These are phyloP conservation scores for Phytophthora sojae DNA, from an alignment of 352 stramenopile species.

Conservation along the genomic window DNA sequence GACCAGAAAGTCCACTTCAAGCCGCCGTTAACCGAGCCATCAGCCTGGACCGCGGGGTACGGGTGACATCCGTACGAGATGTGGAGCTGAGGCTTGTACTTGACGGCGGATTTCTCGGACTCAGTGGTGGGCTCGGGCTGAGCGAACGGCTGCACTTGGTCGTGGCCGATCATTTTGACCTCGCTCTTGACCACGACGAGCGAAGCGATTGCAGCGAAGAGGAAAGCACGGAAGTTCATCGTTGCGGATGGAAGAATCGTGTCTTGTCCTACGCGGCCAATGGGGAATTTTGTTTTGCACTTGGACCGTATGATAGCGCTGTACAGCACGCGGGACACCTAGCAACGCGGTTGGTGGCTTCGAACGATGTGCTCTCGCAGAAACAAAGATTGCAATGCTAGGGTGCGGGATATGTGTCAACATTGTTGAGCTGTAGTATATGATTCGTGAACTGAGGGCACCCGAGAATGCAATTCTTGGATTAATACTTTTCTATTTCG, in stretches of 20 bases:
- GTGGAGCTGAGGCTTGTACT: slow-evolving; percentile 30
- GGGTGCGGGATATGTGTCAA: too few relatives aligned
- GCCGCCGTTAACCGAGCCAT: slow-evolving; percentile 35
- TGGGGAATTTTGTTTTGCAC: not conserved
- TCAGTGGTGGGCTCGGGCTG: slow-evolving; percentile 11
- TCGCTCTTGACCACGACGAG: not conserved
- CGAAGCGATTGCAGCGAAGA: slow-evolving; percentile 16
- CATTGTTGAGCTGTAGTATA: too few relatives aligned
- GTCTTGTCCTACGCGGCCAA: not conserved
- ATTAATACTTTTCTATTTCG: too few relatives aligned
- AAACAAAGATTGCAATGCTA: too few relatives aligned
- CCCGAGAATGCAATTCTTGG: too few relatives aligned
- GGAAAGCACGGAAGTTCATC: slow-evolving; percentile 27
- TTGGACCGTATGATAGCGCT: too few relatives aligned
- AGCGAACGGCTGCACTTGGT: slow-evolving; percentile 19
- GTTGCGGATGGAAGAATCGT: not conserved
- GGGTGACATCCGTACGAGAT: slow-evolving; percentile 43
- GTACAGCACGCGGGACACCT: too few relatives aligned
- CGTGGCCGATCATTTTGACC: slow-evolving; percentile 33
- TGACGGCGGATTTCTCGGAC: slow-evolving; percentile 13
- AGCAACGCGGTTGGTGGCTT: too few relatives aligned
- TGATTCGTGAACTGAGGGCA: too few relatives aligned
- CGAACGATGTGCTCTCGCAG: too few relatives aligned
- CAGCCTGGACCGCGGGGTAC: slow-evolving; percentile 40
- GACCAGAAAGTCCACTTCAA: slow-evolving; percentile 32